These are phyloP conservation scores for Diaporthe vaccinii DNA, from an alignment of 2,329 filamentous ascomycete genomes.

Conservation along the genomic window DNA sequence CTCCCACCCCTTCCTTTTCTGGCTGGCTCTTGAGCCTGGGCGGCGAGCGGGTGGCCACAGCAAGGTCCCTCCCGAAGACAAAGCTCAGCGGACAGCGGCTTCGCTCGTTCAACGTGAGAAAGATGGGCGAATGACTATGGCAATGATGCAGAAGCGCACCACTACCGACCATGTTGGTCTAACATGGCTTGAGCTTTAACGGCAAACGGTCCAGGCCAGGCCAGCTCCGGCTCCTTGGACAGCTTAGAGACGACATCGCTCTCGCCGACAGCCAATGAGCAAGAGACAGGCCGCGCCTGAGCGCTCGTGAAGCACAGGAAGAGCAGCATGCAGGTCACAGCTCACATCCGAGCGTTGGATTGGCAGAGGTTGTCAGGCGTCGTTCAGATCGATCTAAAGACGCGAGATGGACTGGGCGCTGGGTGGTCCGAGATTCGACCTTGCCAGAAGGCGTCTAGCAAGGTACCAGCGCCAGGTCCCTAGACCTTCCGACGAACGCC, in stretches of 20 bases:
- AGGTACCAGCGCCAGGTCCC: slow-evolving; percentile 14
- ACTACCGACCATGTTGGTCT: slow-evolving; percentile 15
- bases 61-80: slow-evolving; percentile 19
- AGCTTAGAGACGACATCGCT: slow-evolving; percentile 6
- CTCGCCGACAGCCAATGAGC: slow-evolving; percentile 34
- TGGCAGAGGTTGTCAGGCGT: slow-evolving; percentile 15
- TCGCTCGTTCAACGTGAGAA: slow-evolving; percentile 29
- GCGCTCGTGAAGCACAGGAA: slow-evolving; percentile 23
- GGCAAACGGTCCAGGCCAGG: slow-evolving; percentile 18
- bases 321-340: slow-evolving; percentile 17
- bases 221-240: slow-evolving; percentile 15
- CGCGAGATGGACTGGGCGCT: slow-evolving; percentile 4
- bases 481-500: slow-evolving; percentile 13
- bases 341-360: slow-evolving; percentile 26
- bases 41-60: slow-evolving; percentile 35
- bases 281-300: slow-evolving; percentile 22
- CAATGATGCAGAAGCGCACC: slow-evolving; percentile 29
- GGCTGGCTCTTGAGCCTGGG: slow-evolving; percentile 29
- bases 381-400: slow-evolving; percentile 15
- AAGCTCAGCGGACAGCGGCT: slow-evolving; percentile 16
- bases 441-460: slow-evolving; percentile 16
- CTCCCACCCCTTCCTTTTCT: slow-evolving; percentile 22
- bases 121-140: slow-evolving; percentile 9
- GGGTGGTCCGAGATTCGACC: slow-evolving; percentile 15
- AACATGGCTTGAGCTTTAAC: slow-evolving; percentile 13